phyloP scores from a whole-genome alignment of 495 filamentous ascomycete genomes.

The Neurospora discreta region DNA sequence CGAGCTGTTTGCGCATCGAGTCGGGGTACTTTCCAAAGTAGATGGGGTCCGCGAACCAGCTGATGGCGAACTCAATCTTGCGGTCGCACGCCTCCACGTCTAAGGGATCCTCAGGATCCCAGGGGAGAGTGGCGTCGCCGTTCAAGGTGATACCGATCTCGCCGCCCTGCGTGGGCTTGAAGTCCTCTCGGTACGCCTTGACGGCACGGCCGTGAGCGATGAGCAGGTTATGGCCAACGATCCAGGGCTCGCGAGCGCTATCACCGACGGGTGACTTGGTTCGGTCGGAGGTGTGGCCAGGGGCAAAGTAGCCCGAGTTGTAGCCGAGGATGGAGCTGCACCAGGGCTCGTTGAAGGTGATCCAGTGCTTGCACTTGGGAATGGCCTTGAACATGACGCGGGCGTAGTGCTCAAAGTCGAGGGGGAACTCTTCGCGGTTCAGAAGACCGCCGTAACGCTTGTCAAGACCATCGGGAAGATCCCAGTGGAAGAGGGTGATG shows the following conservation, averaged over 20 bases:
- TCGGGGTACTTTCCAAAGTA: conserved; percentile 68
- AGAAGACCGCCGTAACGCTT: conserved; percentile 51
- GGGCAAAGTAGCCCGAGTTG: conserved; percentile 48
- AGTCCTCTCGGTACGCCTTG: conserved; percentile 57
- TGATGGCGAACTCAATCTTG: conserved; percentile 55
- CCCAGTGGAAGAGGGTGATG: conserved; percentile 57
- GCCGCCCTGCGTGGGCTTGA: conserved; percentile 47
- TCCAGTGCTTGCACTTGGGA: conserved; percentile 52
- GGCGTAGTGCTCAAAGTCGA: conserved; percentile 51
- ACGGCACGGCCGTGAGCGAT: conserved; percentile 50
- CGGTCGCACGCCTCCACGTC: conserved; percentile 51
- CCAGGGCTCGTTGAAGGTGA: conserved; percentile 58
- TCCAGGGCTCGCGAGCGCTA: conserved; percentile 47
- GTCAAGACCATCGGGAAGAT: conserved; percentile 48
- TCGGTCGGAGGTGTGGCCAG: conserved; percentile 48
- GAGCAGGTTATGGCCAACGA: conserved; percentile 50
- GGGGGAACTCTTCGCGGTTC: conserved; percentile 46
- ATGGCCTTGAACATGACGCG: conserved; percentile 46
- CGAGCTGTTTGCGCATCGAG: conserved; percentile 63
- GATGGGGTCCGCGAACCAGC: conserved; percentile 65
- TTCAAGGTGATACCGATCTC: conserved; percentile 54
- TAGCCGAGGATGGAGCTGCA: conserved; percentile 51
- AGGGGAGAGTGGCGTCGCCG: conserved; percentile 48
- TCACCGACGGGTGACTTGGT: conserved; percentile 43
- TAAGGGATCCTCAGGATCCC: conserved; percentile 42